Evolutionary conservation across 192 early-diverging fungal genomes (phyloP).

Genomic region (Podila minutissima): DNA sequence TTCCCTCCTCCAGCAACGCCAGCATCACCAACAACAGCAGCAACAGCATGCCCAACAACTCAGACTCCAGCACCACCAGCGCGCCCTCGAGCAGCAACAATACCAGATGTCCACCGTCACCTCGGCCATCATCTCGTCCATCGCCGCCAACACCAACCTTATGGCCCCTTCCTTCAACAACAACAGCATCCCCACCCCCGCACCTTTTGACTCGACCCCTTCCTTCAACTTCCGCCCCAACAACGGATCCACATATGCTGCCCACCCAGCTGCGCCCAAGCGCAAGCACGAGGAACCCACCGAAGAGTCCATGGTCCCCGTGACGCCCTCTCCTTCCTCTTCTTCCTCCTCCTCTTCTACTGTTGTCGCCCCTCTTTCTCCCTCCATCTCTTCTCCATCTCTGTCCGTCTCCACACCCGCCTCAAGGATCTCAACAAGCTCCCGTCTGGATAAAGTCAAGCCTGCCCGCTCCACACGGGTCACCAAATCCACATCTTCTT

Average conservation of each 20-base stretch:
- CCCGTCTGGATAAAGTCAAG: conserved; percentile 51
- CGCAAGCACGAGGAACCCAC: conserved; percentile 40
- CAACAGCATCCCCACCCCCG: conserved; percentile 9
- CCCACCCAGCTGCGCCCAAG: conserved; percentile 49
- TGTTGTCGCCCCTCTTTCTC: conserved; percentile 2
- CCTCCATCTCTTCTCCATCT: conserved; percentile 11
- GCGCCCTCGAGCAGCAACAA: conserved; percentile 18
- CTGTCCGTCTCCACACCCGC: conserved; percentile 10
- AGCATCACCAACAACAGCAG: conserved; percentile 38
- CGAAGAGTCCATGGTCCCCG: conserved; percentile 8
- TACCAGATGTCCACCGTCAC: conserved; percentile 27
- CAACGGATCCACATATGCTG: conserved; percentile 9
- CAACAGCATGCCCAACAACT: conserved; percentile 41
- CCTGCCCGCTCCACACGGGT: conserved; percentile 32
- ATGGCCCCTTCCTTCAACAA: conserved; percentile 2
- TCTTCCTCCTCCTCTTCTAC: conserved; percentile 4
- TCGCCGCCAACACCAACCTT: conserved; percentile 1
- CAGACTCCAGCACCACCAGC: conserved; percentile 33
- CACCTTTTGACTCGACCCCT: conserved; percentile 25
- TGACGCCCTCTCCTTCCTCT: conserved; percentile 4
- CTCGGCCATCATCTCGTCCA: conserved; percentile 11
- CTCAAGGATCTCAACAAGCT: conserved; percentile 32
- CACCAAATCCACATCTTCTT: conserved; percentile 23
- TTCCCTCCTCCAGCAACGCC: conserved; percentile 32
- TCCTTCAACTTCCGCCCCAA: background rate